Evolutionary conservation across 1,139 yeast genomes (phyloP), one percentile per base, ranked within the genome.

Genomic region (Pichia norvegensis): DNA sequence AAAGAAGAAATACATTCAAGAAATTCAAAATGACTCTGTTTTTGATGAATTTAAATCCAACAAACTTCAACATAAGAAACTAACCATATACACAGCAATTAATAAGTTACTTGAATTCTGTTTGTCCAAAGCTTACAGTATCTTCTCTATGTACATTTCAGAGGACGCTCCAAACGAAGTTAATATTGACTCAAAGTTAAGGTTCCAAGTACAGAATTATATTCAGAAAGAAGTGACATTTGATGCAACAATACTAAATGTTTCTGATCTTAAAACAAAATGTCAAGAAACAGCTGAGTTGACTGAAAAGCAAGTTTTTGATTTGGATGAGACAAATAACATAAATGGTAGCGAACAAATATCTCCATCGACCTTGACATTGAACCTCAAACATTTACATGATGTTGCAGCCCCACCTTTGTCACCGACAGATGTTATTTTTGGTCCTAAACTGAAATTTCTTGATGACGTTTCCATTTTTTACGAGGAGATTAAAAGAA

Each of bases 121-220:
- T 52, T 61, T 79, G 29, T 72, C 81, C 3, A 64, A 72, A 47
- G 80, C 82, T 0, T 82, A 78, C 59, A 74, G 73, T 44, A 78
- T 86, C 36, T 86, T 76, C 60, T 75, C 83, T 21, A 73, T 85
- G 1, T 86, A 77, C 58, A 68, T 88, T 42, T 74, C 83, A n/a
- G 64, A 71, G 13, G 85, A 83, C 22, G 78, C 95, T 0, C 85
- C 94, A 0, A 78, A 71, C 51, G 81, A 80, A 49, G 67, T 87
- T 42, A 88, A 88, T 55, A 78, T 88, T 43, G 83, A 81, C 52
- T 83, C 78, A 51, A 61, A 59, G 11, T 61, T 84, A 41, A 70
- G 84, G 46, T 70, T 67, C 19, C 63, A 69, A 33, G 72, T 85
- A 33, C 67, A 76, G 1, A 55, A 59, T 6, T 40, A 44, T 19